Evolutionary conservation across 192 early-diverging fungal genomes (phyloP).

Genomic region (Pecoramyces ruminantium): DNA sequence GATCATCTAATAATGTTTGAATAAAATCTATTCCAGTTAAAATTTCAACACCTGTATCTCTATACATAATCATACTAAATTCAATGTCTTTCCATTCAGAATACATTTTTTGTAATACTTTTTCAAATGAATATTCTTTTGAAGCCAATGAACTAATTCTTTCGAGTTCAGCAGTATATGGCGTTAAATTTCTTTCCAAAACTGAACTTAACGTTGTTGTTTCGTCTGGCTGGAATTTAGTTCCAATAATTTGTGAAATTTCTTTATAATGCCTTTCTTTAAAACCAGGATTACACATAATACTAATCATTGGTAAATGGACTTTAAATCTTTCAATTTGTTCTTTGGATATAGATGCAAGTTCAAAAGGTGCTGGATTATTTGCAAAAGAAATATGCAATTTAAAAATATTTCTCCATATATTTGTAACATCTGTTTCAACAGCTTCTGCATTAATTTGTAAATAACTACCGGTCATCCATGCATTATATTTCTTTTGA

Average conservation of each 20-base stretch:
- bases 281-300: slow-evolving; percentile 39
- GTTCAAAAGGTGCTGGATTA: slow-evolving; percentile 23
- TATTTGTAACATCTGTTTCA: slow-evolving; percentile 35
- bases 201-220: slow-evolving; percentile 24
- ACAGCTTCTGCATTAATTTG: slow-evolving; percentile 41
- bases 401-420: slow-evolving; percentile 42
- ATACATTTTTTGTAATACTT: slow-evolving; percentile 46
- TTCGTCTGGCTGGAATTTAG: slow-evolving; percentile 42
- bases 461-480: slow-evolving; percentile 42
- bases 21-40: slow-evolving; percentile 29
- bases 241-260: slow-evolving; percentile 37
- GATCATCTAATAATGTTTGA: slow-evolving; percentile 40
- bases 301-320: slow-evolving; percentile 29
- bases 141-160: slow-evolving; percentile 28
- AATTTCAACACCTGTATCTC: slow-evolving; percentile 44
- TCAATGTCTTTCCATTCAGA: slow-evolving; percentile 35
- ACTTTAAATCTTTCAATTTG: slow-evolving; percentile 42
- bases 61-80: slow-evolving; percentile 29
- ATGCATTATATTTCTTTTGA: slow-evolving; percentile 32
- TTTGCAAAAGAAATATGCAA: slow-evolving; percentile 16
- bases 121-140: slow-evolving; percentile 47
- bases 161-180: slow-evolving; percentile 32
- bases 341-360: slow-evolving; percentile 39
- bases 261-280: slow-evolving; percentile 38
- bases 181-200: slow-evolving; percentile 28